Evolutionary conservation across 306 rosid species (phyloP).

Genomic region (Citrullus amarus): DNA sequence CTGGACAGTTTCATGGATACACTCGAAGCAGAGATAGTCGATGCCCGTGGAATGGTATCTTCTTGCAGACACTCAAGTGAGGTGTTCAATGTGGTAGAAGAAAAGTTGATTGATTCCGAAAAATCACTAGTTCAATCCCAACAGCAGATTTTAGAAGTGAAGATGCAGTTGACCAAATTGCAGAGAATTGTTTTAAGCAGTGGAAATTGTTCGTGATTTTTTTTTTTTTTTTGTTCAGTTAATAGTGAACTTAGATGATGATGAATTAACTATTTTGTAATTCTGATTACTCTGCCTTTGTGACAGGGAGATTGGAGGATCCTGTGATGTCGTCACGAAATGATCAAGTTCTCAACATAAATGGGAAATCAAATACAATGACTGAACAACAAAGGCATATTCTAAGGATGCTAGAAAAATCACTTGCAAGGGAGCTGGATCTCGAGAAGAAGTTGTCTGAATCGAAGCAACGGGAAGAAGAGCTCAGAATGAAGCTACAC

Average conservation of each 20-base stretch:
- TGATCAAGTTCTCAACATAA: conserved; percentile 22
- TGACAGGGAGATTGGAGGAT: conserved; percentile 45
- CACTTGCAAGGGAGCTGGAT: conserved; percentile 76
- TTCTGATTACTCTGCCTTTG: background rate
- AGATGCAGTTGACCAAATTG: conserved; percentile 62
- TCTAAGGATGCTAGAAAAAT: conserved; percentile 80
- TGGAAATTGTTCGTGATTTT: conserved; percentile 39
- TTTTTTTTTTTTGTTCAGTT: conserved; percentile 19
- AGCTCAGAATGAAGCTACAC: conserved; percentile 61
- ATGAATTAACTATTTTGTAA: background rate
- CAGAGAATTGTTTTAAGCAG: conserved; percentile 51
- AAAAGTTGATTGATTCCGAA: conserved; percentile 59
- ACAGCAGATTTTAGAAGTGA: conserved; percentile 57
- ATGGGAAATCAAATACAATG: conserved; percentile 40
- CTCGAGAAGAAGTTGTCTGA: conserved; percentile 76
- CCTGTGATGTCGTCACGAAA: conserved; percentile 25
- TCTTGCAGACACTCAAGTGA: conserved; percentile 65
- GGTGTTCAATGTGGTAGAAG: conserved; percentile 35
- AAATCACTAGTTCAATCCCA: conserved; percentile 57
- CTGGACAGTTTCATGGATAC: conserved; percentile 64
- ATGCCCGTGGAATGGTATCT: conserved; percentile 50
- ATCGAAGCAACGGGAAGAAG: conserved; percentile 55
- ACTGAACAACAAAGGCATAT: conserved; percentile 59
- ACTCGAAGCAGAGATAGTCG: conserved; percentile 50
- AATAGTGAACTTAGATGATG: background rate